Evolutionary conservation across 306 rosid genomes (phyloP).

Genomic region (Medicago lupulina): DNA sequence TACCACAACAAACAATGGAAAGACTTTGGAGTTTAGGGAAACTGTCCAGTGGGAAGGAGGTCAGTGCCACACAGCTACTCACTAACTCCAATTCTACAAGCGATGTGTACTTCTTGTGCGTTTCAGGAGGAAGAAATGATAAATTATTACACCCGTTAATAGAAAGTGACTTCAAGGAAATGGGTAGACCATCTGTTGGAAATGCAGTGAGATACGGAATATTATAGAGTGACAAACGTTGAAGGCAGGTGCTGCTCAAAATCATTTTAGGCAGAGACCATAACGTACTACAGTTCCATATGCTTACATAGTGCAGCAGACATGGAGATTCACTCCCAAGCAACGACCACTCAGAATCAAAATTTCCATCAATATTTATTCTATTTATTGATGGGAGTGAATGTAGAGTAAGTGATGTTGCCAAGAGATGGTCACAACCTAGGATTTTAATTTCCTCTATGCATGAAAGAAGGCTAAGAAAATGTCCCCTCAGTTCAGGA

Average conservation of each 20-base stretch:
- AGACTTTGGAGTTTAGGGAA: neutral
- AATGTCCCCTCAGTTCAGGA: too few relatives aligned
- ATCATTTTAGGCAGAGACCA: neutral
- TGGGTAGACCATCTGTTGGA: neutral
- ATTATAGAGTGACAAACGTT: accelerated
- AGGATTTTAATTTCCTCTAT: too few relatives aligned
- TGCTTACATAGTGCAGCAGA: neutral
- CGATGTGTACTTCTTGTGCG: neutral
- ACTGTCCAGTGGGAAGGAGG: neutral
- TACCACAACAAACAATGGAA: accelerated
- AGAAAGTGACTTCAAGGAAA: neutral
- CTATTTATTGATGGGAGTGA: too few relatives aligned
- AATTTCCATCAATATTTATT: neutral
- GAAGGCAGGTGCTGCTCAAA: neutral
- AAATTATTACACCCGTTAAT: neutral
- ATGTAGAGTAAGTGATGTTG: too few relatives aligned
- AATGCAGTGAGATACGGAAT: neutral
- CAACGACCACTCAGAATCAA: neutral
- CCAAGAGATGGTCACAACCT: too few relatives aligned
- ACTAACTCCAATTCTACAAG: neutral
- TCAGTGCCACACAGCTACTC: neutral
- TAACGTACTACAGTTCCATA: neutral
- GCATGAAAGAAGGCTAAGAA: too few relatives aligned
- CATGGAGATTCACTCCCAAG: neutral
- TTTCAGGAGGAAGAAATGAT: neutral